Base-by-base conservation (phyloP, 2,329 filamentous ascomycete genomes). In the Eutypella sp. region DNA sequence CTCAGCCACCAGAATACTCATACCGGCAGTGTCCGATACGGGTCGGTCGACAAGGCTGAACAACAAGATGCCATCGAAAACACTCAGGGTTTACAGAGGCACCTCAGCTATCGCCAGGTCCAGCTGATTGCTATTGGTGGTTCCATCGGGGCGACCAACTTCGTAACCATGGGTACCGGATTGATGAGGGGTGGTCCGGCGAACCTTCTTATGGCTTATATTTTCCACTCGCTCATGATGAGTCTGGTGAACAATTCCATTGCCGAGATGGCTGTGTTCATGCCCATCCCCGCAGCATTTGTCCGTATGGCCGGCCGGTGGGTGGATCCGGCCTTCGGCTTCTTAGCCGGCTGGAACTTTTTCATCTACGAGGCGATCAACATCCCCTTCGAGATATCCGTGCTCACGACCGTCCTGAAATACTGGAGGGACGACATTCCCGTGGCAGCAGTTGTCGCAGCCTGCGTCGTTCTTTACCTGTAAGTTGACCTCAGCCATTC, bases 281-380 rank as follows among this genome's bases (percentile, higher is more conserved):
- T 79, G 68, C 81, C 81, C 19, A 73, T 84, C 46, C 73, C 70
- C 31, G 79, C 79, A 52, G 76, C 75, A 3, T 83, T 82, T 57
- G 74, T 84, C 50, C 76, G 80, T 46, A 69, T 83, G 53, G 79
- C 79, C 3, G 79, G 79, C 38, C 68, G 80, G 47, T 84, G 78
- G 75, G 76, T 78, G 11, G 81, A 84, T 57, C 78, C 82, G 10
- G 76, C 80, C 10, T 66, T 79, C 23, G 79, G 79, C 27, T 82
- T 83, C 56, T 71, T 70, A 61, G 65, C 59, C 22, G 64, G 63
- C 27, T 67, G 62, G 62, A 67, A 67, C 51, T 67, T 66, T 45
- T 67, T 67, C 41, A 43, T 67, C 31, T 67, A 64, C 51, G 61
- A 67, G 42, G 64, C 61, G 1, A 41, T 61, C 31, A 47, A 63